Conservation (phyloP, 1,284 basidiomycete species). For the Sanghuangporus baumii region DNA sequence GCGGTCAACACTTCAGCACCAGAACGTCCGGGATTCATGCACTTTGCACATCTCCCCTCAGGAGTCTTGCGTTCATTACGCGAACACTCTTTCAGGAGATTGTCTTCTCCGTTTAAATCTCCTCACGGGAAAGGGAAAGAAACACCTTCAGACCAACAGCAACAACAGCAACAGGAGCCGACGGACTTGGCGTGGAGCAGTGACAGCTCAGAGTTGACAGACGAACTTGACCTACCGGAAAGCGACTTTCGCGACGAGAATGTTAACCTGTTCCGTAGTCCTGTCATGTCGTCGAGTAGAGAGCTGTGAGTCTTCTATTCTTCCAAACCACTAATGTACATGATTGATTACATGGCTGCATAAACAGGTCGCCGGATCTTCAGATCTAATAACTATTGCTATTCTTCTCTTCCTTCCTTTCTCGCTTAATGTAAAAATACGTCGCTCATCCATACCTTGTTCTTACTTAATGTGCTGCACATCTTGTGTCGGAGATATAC, state of each 20-base stretch:
- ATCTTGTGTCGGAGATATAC: not conserved
- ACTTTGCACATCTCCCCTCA: conserved; percentile 10
- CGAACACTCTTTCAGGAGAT: conserved; percentile 43
- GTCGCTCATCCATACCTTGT: too few relatives aligned
- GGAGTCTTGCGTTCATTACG: conserved; percentile 42
- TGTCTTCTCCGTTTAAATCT: conserved; percentile 41
- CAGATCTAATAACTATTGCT: not conserved
- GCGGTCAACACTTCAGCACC: conserved; percentile 10
- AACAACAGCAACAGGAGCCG: conserved; percentile 22
- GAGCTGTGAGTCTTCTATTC: conserved; percentile 10
- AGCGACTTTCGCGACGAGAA: conserved; percentile 1
- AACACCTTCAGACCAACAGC: conserved; percentile 26
- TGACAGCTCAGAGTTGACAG: conserved; percentile 50
- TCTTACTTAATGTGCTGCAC: not conserved
- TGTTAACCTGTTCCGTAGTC: not conserved
- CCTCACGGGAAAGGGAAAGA: conserved; percentile 28
- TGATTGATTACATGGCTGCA: not conserved
- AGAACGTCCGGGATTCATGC: conserved; percentile 22
- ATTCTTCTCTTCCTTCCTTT: not conserved
- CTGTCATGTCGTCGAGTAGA: conserved; percentile 4
- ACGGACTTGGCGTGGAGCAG: conserved; percentile 51
- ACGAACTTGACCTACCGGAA: conserved; percentile 11
- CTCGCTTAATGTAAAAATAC: not conserved
- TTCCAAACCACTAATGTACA: not conserved
- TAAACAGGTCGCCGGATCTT: not conserved